Evolutionary conservation across 1,284 basidiomycete species (phyloP).

Genomic region (Trichosporon faecale): DNA sequence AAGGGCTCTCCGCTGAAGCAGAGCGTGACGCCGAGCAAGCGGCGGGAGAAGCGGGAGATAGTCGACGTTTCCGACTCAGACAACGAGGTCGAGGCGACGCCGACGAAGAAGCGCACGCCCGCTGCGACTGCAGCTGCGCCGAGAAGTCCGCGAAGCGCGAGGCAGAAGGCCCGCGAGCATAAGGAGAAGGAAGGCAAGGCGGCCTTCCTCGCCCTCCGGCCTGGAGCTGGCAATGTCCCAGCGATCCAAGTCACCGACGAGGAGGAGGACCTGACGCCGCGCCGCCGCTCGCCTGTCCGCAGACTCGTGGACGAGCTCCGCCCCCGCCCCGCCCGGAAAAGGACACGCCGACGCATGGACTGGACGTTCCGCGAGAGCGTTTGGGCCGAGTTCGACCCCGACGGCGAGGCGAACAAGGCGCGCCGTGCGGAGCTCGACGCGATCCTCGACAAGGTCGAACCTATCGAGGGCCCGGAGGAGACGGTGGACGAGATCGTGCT

Average conservation of each 20-base stretch:
- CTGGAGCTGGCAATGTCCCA: constrained; percentile 19
- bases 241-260: background rate
- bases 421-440: background rate
- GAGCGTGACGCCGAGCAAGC: constrained; percentile 27
- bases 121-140: background rate
- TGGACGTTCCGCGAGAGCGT: constrained; percentile 20
- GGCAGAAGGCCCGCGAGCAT: constrained; percentile 4
- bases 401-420: background rate
- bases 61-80: constrained; percentile 1
- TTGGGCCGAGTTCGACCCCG: constrained; percentile 10
- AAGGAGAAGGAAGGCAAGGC: constrained; percentile 27
- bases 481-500: constrained; percentile 1
- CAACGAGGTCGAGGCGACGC: constrained; percentile 20
- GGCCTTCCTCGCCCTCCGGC: constrained; percentile 45
- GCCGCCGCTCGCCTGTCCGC: constrained; percentile 5
- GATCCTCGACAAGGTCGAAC: background rate
- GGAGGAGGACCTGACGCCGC: background rate
- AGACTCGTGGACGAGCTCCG: background rate
- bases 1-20: constrained; percentile 31
- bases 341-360: background rate
- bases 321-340: background rate
- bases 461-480: background rate
- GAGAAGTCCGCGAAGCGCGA: background rate
- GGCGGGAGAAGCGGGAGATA: background rate
- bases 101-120: constrained; percentile 30